Evolutionary conservation across 768 basidiomycete species (phyloP), one percentile per base, ranked within the genome.

Genomic region (Tylopilus sp.): DNA sequence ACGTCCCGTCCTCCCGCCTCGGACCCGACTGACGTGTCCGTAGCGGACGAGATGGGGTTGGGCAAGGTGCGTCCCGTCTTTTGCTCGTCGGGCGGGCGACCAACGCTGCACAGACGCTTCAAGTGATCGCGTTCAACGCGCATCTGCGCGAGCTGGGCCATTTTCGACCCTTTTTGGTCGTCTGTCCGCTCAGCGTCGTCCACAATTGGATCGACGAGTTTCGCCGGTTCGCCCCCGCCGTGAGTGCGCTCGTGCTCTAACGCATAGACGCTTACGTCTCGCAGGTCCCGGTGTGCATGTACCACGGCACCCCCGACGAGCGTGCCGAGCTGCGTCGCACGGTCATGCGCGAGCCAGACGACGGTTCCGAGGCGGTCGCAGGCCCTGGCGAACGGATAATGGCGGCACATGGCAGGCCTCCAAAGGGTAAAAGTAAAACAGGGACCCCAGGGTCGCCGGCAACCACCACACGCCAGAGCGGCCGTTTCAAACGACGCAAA

Each of bases 11-110:
- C 21, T 29, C 42, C 67, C 71, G 2, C 3, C 17, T 46, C 12
- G 1, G 1, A 12, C 37, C 62, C 66, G 3, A 16, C 36, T 45
- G 21, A 55, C 19, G 13, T 5, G 21, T 45, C 16, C 9, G 31
- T 70, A 85, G 94, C 94, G 25, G 94, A 97, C 62, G 94, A 97
- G 67, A 97, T 97, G 94, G 94, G 93, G 19, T 73, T 96, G 2
- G 93, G 93, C 46, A 92, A 89, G 78, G 87, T 85, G 55, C 30
- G 68, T 58, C 51, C 7, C 13, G 42, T 11, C 1, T 19, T n/a
- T 11, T 31, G 10, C 7, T 17, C n/a, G n/a, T 44, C n/a, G 9
- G 30, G 13, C 41, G 19, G 2, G 11, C 14, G 3, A 36, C 37
- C 34, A 25, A 53, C 53, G 4, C 40, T 1, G 28, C 3, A 9